Conservation (phyloP, 208 protist species). For the Herpetomonas tarakana region DNA sequence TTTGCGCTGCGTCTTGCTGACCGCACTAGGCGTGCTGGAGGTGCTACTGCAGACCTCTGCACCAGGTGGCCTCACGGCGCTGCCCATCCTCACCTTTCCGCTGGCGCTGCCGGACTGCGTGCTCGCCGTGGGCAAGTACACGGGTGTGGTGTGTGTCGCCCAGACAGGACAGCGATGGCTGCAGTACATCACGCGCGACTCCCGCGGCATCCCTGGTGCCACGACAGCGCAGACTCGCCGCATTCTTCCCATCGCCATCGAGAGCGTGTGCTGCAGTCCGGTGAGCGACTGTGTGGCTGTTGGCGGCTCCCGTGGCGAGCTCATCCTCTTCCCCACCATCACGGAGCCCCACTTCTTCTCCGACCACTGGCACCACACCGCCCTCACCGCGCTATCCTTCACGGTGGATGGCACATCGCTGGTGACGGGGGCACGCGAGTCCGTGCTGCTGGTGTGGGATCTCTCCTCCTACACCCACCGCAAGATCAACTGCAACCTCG, state of each 20-base stretch:
- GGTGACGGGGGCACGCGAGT: slow-evolving; percentile 66
- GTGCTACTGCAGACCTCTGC: slow-evolving; percentile 16
- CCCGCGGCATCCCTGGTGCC: slow-evolving; percentile 9
- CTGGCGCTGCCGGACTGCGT: slow-evolving; percentile 14
- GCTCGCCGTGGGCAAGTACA: slow-evolving; percentile 44
- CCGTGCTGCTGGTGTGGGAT: slow-evolving; percentile 69
- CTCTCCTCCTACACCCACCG: slow-evolving; percentile 54
- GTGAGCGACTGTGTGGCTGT: slow-evolving; percentile 41
- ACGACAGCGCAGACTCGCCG: slow-evolving; percentile 8
- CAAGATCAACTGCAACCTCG: slow-evolving; percentile 43
- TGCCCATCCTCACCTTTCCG: slow-evolving; percentile 38
- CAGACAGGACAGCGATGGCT: slow-evolving; percentile 45
- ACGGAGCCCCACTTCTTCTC: slow-evolving; percentile 66
- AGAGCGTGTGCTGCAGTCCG: slow-evolving; percentile 65
- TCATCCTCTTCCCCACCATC: slow-evolving; percentile 61
- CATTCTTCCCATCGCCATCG: slow-evolving; percentile 35
- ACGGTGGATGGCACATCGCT: slow-evolving; percentile 72
- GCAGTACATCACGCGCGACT: slow-evolving; percentile 25
- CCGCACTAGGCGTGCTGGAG: slow-evolving; percentile 46
- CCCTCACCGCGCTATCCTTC: slow-evolving; percentile 66
- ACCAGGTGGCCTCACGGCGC: slow-evolving; percentile 9
- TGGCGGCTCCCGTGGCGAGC: slow-evolving; percentile 70
- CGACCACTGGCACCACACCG: slow-evolving; percentile 90
- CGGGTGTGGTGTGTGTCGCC: slow-evolving; percentile 64
- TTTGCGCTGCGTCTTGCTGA: slow-evolving; percentile 67